These are phyloP conservation scores for Aureobasidium melanogenum DNA, from an alignment of 2,329 filamentous ascomycete species.

Conservation along the genomic window DNA sequence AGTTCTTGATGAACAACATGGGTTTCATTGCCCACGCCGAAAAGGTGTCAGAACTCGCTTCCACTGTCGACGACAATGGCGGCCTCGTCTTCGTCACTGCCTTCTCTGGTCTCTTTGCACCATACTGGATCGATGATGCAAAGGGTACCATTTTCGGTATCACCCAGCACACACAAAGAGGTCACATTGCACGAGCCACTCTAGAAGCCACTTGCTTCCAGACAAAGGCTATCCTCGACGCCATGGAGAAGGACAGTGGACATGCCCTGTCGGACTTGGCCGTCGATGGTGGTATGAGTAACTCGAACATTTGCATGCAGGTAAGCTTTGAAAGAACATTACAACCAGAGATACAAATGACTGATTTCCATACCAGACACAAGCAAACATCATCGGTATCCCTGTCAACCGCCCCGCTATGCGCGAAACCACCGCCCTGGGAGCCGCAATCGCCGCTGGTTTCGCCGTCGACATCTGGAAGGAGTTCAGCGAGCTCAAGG, in stretches of 20 bases:
- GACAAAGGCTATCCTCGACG: slow-evolving; percentile 80
- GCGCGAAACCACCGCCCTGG: slow-evolving; percentile 79
- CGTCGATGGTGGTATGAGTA: slow-evolving; percentile 80
- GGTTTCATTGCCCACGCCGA: slow-evolving; percentile 52
- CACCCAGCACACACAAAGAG: slow-evolving; percentile 71
- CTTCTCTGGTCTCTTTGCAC: slow-evolving; percentile 78
- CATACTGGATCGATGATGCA: slow-evolving; percentile 86
- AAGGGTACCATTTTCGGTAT: slow-evolving; percentile 74
- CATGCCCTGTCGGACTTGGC: slow-evolving; percentile 63
- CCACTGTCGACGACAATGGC: slow-evolving; percentile 60
- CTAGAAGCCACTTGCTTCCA: slow-evolving; percentile 84
- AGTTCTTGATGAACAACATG: slow-evolving; percentile 60
- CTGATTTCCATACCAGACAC: slow-evolving; percentile 41
- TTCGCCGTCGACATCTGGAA: slow-evolving; percentile 70
- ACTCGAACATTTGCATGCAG: slow-evolving; percentile 80
- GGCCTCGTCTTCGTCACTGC: slow-evolving; percentile 76
- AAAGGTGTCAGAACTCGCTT: slow-evolving; percentile 52
- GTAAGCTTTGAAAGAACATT: slow-evolving; percentile 27
- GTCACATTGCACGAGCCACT: slow-evolving; percentile 76
- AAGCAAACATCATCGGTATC: slow-evolving; percentile 75
- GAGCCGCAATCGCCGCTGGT: slow-evolving; percentile 75
- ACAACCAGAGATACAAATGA: background rate
- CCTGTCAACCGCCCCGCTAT: slow-evolving; percentile 72
- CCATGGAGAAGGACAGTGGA: slow-evolving; percentile 76
- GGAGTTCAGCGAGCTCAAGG: slow-evolving; percentile 59